phyloP scores from a whole-genome alignment of 1,284 basidiomycete species.

The Marasmius fiardii region DNA sequence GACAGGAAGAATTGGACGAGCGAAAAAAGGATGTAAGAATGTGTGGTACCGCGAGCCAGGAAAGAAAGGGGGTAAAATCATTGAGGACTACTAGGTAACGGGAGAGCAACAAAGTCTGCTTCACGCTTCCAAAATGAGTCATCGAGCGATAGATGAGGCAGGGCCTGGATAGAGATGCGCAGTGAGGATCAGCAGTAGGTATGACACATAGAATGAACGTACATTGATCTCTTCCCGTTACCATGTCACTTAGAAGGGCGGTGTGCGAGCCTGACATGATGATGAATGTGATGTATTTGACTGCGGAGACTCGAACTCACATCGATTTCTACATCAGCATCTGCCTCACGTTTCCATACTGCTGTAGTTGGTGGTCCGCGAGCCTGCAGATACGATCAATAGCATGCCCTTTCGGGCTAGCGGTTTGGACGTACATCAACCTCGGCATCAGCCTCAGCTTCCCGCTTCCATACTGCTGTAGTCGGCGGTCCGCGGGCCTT shows the following conservation, averaged over 20 bases:
- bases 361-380: neutral
- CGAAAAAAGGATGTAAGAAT: neutral
- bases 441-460: neutral
- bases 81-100: neutral
- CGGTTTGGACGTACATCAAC: too few relatives aligned
- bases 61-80: neutral
- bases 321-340: too few relatives aligned
- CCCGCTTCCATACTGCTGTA: neutral
- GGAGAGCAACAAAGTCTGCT: neutral
- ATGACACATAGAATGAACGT: too few relatives aligned
- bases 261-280: too few relatives aligned
- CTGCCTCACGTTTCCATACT: neutral
- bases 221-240: too few relatives aligned
- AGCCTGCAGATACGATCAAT: neutral
- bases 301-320: too few relatives aligned
- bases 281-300: too few relatives aligned
- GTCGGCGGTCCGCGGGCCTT: neutral
- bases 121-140: too few relatives aligned
- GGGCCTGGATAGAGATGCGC: too few relatives aligned
- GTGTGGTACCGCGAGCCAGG: neutral
- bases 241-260: too few relatives aligned
- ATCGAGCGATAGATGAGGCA: too few relatives aligned
- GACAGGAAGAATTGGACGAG: neutral
- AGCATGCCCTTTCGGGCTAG: neutral
- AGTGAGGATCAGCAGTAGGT: too few relatives aligned